phyloP scores from a whole-genome alignment of 352 stramenopile genomes.

The Phytopythium aichiense region DNA sequence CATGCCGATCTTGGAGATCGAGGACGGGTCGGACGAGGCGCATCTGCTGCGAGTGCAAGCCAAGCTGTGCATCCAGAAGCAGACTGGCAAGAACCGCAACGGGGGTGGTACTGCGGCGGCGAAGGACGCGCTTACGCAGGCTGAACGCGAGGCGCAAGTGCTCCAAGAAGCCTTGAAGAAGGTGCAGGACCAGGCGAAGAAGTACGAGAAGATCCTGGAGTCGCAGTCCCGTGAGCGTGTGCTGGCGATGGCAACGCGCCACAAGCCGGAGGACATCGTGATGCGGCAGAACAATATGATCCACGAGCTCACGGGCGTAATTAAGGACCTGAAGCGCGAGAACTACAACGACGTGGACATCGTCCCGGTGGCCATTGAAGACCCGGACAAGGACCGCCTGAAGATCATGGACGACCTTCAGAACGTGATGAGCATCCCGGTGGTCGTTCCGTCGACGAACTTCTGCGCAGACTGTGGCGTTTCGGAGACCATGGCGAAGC shows the following conservation, averaged over 20 bases:
- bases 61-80: slow-evolving; percentile 75
- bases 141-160: slow-evolving; percentile 66
- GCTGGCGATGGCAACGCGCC: slow-evolving; percentile 56
- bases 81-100: slow-evolving; percentile 25
- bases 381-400: slow-evolving; percentile 56
- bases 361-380: slow-evolving; percentile 48
- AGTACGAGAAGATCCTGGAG: slow-evolving; percentile 81
- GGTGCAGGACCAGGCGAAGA: slow-evolving; percentile 79
- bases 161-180: slow-evolving; percentile 81
- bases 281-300: slow-evolving; percentile 82
- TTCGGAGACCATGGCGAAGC: slow-evolving; percentile 69
- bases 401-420: slow-evolving; percentile 75
- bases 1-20: slow-evolving; percentile 65
- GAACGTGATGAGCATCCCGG: slow-evolving; percentile 76
- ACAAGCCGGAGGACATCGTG: slow-evolving; percentile 76
- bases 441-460: slow-evolving; percentile 70
- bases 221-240: slow-evolving; percentile 66
- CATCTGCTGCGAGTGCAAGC: slow-evolving; percentile 78
- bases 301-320: slow-evolving; percentile 62
- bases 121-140: slow-evolving; percentile 68
- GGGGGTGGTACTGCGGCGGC: slow-evolving; percentile 13
- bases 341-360: slow-evolving; percentile 72
- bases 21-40: slow-evolving; percentile 72
- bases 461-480: slow-evolving; percentile 78
- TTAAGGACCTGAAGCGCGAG: slow-evolving; percentile 74